Evolutionary conservation across 306 rosid genomes (phyloP).

Genomic region (Quercus mongolica): DNA sequence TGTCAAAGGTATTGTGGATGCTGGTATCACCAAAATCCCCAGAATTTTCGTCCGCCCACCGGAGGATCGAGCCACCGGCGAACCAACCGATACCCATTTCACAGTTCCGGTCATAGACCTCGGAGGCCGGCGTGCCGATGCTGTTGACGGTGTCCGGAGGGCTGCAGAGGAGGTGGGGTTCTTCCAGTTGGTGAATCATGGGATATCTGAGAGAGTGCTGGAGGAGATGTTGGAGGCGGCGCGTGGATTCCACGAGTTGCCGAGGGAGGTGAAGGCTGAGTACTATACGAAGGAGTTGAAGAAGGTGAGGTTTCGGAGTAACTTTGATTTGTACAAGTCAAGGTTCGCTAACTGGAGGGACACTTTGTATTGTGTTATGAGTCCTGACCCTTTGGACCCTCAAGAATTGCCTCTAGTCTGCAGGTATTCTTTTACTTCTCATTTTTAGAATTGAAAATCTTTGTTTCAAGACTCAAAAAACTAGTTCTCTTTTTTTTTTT

Average conservation of each 20-base stretch:
- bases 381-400: conserved; percentile 21
- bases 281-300: conserved; percentile 30
- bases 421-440: conserved; percentile 23
- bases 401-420: conserved; percentile 32
- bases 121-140: background rate
- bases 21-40: conserved; percentile 32
- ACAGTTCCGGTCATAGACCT: conserved; percentile 35
- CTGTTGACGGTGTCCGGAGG: conserved; percentile 17
- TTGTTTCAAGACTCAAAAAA: too few relatives aligned
- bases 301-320: conserved; percentile 40
- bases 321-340: conserved; percentile 42
- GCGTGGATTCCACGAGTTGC: conserved; percentile 43
- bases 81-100: conserved; percentile 2
- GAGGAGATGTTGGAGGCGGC: conserved; percentile 30
- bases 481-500: too few relatives aligned
- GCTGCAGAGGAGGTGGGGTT: conserved; percentile 40
- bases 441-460: too few relatives aligned
- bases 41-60: conserved; percentile 20
- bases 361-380: conserved; percentile 38
- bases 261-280: conserved; percentile 33
- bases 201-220: conserved; percentile 22
- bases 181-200: conserved; percentile 53
- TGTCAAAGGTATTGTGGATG: conserved; percentile 39
- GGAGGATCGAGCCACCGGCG: conserved; percentile 1
- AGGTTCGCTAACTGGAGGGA: conserved; percentile 51